phyloP scores from a whole-genome alignment of 805 yeast genomes.

The Ogataea nitratoaversa region DNA sequence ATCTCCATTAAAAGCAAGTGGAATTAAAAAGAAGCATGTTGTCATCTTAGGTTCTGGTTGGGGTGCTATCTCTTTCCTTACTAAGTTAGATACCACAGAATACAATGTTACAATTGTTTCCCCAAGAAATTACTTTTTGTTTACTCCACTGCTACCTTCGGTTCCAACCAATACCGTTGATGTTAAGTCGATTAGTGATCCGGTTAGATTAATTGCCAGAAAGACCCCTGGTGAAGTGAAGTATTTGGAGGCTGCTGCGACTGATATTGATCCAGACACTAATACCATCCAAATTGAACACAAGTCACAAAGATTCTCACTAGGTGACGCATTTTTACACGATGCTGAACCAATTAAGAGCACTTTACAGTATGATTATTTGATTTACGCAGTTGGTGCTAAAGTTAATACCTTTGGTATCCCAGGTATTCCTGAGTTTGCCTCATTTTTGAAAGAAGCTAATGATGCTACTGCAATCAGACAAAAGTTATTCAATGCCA shows the following conservation, averaged over 20 bases:
- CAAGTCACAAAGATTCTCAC: conserved; percentile 43
- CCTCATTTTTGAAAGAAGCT: conserved; percentile 84
- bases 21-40: conserved; percentile 60
- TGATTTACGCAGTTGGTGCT: conserved; percentile 91
- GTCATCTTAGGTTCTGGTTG: conserved; percentile 88
- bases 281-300: conserved; percentile 63
- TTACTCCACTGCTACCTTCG: conserved; percentile 93
- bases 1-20: conserved; percentile 39
- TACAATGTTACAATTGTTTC: conserved; percentile 87
- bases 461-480: conserved; percentile 81
- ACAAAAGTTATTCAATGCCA: conserved; percentile 73
- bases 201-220: conserved; percentile 81
- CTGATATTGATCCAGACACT: conserved; percentile 68
- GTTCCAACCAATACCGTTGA: conserved; percentile 92
- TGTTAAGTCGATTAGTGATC: conserved; percentile 86
- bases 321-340: conserved; percentile 48
- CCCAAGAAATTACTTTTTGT: conserved; percentile 90
- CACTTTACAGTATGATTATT: conserved; percentile 63
- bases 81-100: conserved; percentile 76
- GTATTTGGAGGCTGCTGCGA: conserved; percentile 88
- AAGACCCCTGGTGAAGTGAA: conserved; percentile 65
- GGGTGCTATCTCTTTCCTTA: conserved; percentile 84
- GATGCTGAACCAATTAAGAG: conserved; percentile 40
- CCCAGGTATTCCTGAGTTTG: conserved; percentile 86
- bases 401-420: conserved; percentile 90